Evolutionary conservation across 2,329 filamentous ascomycete genomes (phyloP).

Genomic region (Sclerotinia glacialis): DNA sequence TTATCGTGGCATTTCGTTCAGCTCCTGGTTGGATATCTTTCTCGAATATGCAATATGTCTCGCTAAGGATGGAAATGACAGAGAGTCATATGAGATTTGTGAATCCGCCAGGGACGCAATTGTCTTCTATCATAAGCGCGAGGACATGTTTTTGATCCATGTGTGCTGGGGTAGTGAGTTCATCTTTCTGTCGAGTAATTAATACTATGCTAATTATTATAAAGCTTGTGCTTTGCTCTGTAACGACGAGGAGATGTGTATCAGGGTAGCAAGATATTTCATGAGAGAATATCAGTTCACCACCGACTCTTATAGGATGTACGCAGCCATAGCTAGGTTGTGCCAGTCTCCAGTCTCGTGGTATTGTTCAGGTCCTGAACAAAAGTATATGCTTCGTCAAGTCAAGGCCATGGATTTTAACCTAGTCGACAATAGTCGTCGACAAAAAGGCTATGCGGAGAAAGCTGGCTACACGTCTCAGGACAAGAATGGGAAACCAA

Average conservation of each 20-base stretch:
- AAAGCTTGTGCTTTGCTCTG: constrained; percentile 79
- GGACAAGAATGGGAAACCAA: constrained; percentile 39
- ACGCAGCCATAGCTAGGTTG: constrained; percentile 72
- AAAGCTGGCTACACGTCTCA: constrained; percentile 42
- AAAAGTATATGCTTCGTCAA: constrained; percentile 89
- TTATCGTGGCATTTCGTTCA: constrained; percentile 77
- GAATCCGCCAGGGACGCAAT: constrained; percentile 76
- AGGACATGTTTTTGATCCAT: constrained; percentile 69
- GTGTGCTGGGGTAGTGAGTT: constrained; percentile 69
- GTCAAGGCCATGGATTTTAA: constrained; percentile 83
- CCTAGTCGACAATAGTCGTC: constrained; percentile 53
- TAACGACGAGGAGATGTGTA: constrained; percentile 73
- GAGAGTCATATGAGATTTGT: constrained; percentile 76
- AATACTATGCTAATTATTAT: constrained; percentile 23
- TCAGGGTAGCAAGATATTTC: constrained; percentile 74
- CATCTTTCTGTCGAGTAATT: constrained; percentile 11
- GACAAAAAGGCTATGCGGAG: constrained; percentile 45
- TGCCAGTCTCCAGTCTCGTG: constrained; percentile 70
- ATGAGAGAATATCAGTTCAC: constrained; percentile 78
- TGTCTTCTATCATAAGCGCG: constrained; percentile 71
- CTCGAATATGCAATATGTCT: constrained; percentile 80
- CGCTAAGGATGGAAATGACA: constrained; percentile 62
- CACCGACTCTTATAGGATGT: constrained; percentile 80
- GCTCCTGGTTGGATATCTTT: constrained; percentile 86
- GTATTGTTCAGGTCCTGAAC: constrained; percentile 77